Evolutionary conservation across 768 basidiomycete genomes (phyloP).

Genomic region (Termitomyces sp.): DNA sequence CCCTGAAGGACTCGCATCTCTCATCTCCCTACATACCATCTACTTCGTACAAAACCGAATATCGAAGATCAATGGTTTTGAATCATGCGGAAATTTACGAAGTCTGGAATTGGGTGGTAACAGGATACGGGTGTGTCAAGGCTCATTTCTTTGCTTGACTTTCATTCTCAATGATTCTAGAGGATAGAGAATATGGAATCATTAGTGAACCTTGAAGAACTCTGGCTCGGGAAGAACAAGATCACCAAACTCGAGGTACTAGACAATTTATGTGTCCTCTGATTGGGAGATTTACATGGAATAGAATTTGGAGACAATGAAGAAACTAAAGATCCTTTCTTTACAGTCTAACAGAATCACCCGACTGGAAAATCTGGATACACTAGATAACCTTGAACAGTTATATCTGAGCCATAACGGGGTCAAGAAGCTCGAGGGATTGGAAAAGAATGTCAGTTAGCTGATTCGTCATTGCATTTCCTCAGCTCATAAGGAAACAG

Average conservation of each 20-base stretch:
- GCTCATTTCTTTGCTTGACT: neutral
- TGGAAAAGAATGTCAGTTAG: slow-evolving; percentile 72
- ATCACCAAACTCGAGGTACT: slow-evolving; percentile 78
- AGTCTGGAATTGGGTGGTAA: slow-evolving; percentile 95
- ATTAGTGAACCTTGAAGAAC: slow-evolving; percentile 78
- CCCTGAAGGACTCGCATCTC: slow-evolving; percentile 53
- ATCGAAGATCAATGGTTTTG: slow-evolving; percentile 65
- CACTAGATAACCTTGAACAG: slow-evolving; percentile 71
- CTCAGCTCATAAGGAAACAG: slow-evolving; percentile 21
- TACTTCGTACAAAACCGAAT: slow-evolving; percentile 99
- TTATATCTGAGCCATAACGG: slow-evolving; percentile 96
- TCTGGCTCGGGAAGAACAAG: slow-evolving; percentile 99
- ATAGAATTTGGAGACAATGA: slow-evolving; percentile 67
- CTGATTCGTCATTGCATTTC: neutral
- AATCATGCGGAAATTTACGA: slow-evolving; percentile 47
- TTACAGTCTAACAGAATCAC: slow-evolving; percentile 93
- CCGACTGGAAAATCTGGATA: slow-evolving; percentile 76
- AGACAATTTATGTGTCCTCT: neutral
- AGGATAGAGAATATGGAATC: slow-evolving; percentile 83
- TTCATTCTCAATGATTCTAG: slow-evolving; percentile 32
- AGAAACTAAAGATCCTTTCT: slow-evolving; percentile 77
- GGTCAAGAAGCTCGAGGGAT: slow-evolving; percentile 72
- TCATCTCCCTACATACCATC: slow-evolving; percentile 64
- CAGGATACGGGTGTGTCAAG: slow-evolving; percentile 65
- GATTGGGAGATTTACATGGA: neutral